A percentile compares a stretch with the other conserved stretches of the same genome.
Conservation (phyloP, 1,284 basidiomycete genomes). For the Stereum hirsutum region DNA sequence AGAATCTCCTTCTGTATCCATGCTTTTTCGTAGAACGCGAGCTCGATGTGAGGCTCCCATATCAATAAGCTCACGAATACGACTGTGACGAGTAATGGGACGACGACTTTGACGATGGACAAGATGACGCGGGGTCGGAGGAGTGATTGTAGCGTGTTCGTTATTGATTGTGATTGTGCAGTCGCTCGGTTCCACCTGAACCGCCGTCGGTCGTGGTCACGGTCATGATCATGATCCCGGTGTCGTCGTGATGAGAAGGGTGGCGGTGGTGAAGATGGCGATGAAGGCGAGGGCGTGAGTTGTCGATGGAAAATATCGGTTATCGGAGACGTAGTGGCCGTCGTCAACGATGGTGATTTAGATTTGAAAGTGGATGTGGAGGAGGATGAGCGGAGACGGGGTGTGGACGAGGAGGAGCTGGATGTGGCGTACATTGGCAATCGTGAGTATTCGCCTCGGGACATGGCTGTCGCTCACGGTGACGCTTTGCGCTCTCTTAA, state of each 20-base stretch:
- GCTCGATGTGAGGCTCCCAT: conserved; percentile 78
- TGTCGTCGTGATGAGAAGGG: too few relatives aligned
- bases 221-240: too few relatives aligned
- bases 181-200: too few relatives aligned
- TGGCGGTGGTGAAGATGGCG: too few relatives aligned
- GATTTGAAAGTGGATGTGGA: background rate
- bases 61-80: conserved; percentile 40
- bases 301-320: background rate
- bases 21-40: conserved; percentile 62
- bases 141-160: too few relatives aligned
- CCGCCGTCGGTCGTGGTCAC: too few relatives aligned
- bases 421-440: conserved; percentile 10
- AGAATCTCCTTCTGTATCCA: conserved; percentile 71
- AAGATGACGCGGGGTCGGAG: conserved; percentile 13
- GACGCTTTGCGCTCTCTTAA: too few relatives aligned
- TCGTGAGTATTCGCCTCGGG: conserved; percentile 10
- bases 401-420: conserved; percentile 3
- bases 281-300: background rate
- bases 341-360: background rate
- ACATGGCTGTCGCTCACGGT: too few relatives aligned
- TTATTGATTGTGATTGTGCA: too few relatives aligned
- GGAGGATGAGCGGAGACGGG: conserved; percentile 5
- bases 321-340: background rate
- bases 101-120: conserved; percentile 13
- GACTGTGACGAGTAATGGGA: conserved; percentile 27